phyloP scores from a whole-genome alignment of 2,329 filamentous ascomycete species.

The Aspergillus sp. region DNA sequence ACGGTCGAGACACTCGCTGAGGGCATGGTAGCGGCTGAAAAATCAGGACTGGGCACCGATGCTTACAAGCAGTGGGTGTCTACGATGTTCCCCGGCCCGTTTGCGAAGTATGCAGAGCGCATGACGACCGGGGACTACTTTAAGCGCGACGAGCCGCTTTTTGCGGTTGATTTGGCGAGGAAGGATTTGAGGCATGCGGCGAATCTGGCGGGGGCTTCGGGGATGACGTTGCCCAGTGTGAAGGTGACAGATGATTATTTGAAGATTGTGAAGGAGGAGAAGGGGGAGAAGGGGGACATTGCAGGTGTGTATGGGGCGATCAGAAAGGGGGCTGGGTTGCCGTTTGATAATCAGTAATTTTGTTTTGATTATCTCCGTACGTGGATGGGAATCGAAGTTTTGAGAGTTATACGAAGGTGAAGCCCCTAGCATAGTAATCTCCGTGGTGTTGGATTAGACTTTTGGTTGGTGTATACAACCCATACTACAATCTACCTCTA shows the following conservation, averaged over 20 bases:
- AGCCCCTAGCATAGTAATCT: neutral
- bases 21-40: slow-evolving; percentile 76
- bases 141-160: slow-evolving; percentile 73
- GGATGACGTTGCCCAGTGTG: slow-evolving; percentile 62
- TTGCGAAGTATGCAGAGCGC: slow-evolving; percentile 70
- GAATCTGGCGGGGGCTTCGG: slow-evolving; percentile 62
- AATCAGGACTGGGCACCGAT: slow-evolving; percentile 70
- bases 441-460: no score
- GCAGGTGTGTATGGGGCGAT: slow-evolving; percentile 80
- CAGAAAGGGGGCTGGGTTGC: slow-evolving; percentile 70
- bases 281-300: slow-evolving; percentile 73
- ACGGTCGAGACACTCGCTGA: slow-evolving; percentile 80
- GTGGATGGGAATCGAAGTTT: neutral
- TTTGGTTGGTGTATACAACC: no score
- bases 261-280: slow-evolving; percentile 65
- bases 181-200: slow-evolving; percentile 80
- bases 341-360: slow-evolving; percentile 61
- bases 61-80: slow-evolving; percentile 72
- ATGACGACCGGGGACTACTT: slow-evolving; percentile 78
- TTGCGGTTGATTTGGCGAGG: slow-evolving; percentile 75
- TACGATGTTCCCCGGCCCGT: slow-evolving; percentile 72
- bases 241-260: slow-evolving; percentile 70
- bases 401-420: neutral
- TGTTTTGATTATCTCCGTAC: no score
- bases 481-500: no score